Conservation (phyloP, 169 alveolate species). For the Amoebophrya sp. region DNA sequence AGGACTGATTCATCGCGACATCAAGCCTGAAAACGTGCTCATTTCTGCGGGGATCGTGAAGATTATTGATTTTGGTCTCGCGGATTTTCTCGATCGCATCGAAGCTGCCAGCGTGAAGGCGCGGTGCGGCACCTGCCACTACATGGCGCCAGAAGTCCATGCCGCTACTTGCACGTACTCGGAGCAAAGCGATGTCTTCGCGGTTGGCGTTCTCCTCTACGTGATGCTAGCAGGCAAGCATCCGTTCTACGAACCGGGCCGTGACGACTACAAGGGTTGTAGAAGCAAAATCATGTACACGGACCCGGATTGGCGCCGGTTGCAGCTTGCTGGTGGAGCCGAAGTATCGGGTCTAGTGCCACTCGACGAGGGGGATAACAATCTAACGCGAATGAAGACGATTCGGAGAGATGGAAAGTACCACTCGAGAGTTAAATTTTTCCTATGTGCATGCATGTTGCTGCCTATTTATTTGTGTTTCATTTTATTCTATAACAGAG, state of each 20-base stretch:
- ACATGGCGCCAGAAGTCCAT: constrained; percentile 22
- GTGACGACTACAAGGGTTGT: not conserved
- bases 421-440: no score
- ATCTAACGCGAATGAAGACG: no score
- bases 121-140: constrained; percentile 25
- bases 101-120: no score
- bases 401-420: no score
- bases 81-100: not conserved
- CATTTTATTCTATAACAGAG: no score
- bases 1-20: constrained; percentile 80
- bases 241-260: not conserved
- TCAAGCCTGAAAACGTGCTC: constrained; percentile 81
- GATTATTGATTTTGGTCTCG: not conserved
- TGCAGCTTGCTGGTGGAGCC: no score
- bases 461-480: no score
- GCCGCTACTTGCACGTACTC: not conserved
- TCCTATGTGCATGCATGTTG: not conserved
- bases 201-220: not conserved
- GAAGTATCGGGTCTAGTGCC: no score
- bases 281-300: not conserved
- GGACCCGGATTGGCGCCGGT: constrained; percentile 17
- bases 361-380: no score
- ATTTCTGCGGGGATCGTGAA: not conserved
- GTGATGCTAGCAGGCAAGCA: not conserved
- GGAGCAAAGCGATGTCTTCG: not conserved